Evolutionary conservation across 1,139 yeast genomes (phyloP).

Genomic region (Yamadazyma dushanensis): DNA sequence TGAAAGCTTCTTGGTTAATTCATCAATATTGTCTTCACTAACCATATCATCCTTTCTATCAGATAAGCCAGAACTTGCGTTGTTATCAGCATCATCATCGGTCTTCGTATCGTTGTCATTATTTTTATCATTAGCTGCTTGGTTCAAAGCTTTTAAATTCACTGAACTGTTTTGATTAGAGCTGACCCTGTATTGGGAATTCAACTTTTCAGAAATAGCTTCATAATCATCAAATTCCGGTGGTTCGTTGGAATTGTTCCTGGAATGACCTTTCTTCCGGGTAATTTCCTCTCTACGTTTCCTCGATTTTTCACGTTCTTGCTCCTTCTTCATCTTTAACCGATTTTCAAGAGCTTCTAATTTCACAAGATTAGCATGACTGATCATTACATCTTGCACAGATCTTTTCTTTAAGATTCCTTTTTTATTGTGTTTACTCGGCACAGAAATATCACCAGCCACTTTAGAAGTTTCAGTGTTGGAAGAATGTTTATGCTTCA

Average conservation of each 20-base stretch:
- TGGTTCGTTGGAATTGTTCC: slow-evolving; percentile 22
- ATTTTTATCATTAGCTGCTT: slow-evolving; percentile 4
- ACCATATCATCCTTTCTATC: not conserved
- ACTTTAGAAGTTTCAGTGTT: slow-evolving; percentile 44
- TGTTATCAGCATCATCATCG: not conserved
- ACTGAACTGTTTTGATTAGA: slow-evolving; percentile 19
- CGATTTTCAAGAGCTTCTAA: slow-evolving; percentile 45
- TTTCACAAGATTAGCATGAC: slow-evolving; percentile 53
- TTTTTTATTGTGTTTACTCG: slow-evolving; percentile 31
- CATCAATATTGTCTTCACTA: slow-evolving; percentile 7
- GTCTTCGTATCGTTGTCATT: slow-evolving; percentile 1
- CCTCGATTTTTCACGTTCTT: slow-evolving; percentile 18
- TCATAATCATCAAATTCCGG: slow-evolving; percentile 57
- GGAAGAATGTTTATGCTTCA: slow-evolving; percentile 17
- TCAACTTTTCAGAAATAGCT: slow-evolving; percentile 58
- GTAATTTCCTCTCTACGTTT: slow-evolving; percentile 19
- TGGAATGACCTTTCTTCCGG: slow-evolving; percentile 15
- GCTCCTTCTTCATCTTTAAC: slow-evolving; percentile 27
- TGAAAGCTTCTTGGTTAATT: slow-evolving; percentile 6
- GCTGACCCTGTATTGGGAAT: slow-evolving; percentile 49
- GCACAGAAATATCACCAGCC: slow-evolving; percentile 47
- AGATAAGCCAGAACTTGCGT: not conserved
- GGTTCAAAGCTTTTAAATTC: slow-evolving; percentile 13
- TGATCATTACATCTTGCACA: slow-evolving; percentile 70
- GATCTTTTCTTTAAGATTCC: slow-evolving; percentile 84